A percentile compares a stretch with the other conserved stretches of the same genome.
Evolutionary conservation across 148 eudicot species (phyloP).

Genomic region (Amaranthus hypochondriacus): DNA sequence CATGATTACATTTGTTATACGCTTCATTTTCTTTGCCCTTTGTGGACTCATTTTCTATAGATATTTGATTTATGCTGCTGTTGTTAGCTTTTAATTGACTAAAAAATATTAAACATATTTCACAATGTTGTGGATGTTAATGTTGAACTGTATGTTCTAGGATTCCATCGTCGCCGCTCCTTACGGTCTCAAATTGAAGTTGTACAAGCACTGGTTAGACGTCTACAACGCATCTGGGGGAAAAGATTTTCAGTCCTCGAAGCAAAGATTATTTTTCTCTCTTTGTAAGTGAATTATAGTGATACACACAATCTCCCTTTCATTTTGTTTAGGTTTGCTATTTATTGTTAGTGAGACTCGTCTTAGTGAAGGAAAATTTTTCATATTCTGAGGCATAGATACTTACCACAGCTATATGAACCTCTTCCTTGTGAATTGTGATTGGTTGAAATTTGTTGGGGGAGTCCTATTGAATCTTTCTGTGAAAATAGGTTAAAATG

Average conservation of each 20-base stretch:
- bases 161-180: slow-evolving; percentile 29
- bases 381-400: no score
- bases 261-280: slow-evolving; percentile 64
- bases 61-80: slow-evolving; percentile 1
- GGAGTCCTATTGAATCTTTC: no score
- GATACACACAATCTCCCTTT: not conserved
- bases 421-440: no score
- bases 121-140: slow-evolving; percentile 8
- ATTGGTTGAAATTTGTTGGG: no score
- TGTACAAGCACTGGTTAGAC: slow-evolving; percentile 76
- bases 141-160: slow-evolving; percentile 35
- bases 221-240: slow-evolving; percentile 56
- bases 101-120: not conserved
- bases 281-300: slow-evolving; percentile 60
- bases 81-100: not conserved
- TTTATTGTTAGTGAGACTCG: not conserved
- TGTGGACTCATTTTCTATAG: not conserved
- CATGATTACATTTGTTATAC: not conserved
- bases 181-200: slow-evolving; percentile 53
- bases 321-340: not conserved
- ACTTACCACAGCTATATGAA: no score
- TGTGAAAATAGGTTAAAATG: no score
- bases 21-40: not conserved
- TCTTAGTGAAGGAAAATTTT: not conserved
- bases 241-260: slow-evolving; percentile 61